phyloP scores from a whole-genome alignment of 2,329 filamentous ascomycete genomes.

The Colletotrichum sp. region DNA sequence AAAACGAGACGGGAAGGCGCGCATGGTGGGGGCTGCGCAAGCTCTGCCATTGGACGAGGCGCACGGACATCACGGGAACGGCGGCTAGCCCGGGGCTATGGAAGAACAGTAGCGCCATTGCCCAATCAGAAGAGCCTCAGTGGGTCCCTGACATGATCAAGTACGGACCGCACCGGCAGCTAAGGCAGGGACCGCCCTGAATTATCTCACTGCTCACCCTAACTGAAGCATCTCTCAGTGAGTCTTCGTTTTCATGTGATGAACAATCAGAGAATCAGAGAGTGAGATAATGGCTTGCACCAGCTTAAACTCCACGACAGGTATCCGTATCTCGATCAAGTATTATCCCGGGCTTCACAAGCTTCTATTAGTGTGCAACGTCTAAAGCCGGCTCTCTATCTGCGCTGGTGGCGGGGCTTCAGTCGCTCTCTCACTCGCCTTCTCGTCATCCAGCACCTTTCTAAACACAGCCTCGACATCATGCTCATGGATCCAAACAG shows the following conservation, averaged over 20 bases:
- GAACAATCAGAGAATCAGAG: background rate
- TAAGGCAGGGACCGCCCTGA: background rate
- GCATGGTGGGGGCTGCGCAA: background rate
- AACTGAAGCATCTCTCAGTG: background rate
- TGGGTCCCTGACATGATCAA: fast-evolving
- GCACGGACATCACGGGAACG: background rate
- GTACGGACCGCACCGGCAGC: background rate
- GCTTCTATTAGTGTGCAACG: background rate
- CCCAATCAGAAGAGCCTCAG: background rate
- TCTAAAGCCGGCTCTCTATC: conserved; percentile 7
- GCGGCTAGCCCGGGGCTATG: background rate
- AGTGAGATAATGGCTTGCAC: background rate
- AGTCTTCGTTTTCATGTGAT: background rate
- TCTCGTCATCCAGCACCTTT: background rate
- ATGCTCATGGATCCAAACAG: conserved; percentile 50
- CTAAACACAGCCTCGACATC: conserved; percentile 44
- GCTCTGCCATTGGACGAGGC: background rate
- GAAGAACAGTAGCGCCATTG: background rate
- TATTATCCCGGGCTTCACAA: background rate
- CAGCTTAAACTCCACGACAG: background rate
- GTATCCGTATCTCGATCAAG: background rate
- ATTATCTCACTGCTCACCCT: background rate
- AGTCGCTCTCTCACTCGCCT: background rate
- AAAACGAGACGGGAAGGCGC: background rate
- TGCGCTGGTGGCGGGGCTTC: background rate